These are phyloP conservation scores for Lepidium africanum DNA, from an alignment of 345 rosid genomes.

Conservation along the genomic window DNA sequence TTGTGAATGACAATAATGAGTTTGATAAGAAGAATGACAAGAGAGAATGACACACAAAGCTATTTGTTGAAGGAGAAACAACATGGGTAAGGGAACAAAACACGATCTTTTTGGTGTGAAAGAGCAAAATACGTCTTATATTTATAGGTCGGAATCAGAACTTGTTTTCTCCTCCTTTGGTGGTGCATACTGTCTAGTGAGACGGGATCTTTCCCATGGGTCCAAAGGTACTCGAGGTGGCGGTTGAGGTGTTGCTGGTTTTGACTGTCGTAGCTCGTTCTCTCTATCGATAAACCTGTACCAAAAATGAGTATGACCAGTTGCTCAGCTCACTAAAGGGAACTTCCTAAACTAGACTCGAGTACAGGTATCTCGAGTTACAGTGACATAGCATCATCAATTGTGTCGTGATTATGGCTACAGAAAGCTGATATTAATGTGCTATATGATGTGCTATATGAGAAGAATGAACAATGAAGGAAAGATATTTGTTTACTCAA, in stretches of 20 bases:
- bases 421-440: background rate
- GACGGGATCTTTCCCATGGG: slow-evolving; percentile 81
- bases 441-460: no score
- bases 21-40: background rate
- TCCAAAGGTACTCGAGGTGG: slow-evolving; percentile 59
- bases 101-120: background rate
- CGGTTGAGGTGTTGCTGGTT: slow-evolving; percentile 64
- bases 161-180: slow-evolving; percentile 59
- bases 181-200: slow-evolving; percentile 65
- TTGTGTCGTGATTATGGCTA: background rate
- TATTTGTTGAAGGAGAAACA: background rate
- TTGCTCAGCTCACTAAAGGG: background rate
- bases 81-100: background rate
- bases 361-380: no score
- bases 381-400: background rate
- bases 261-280: slow-evolving; percentile 82
- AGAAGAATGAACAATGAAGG: background rate
- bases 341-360: background rate
- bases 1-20: background rate
- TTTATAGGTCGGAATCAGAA: slow-evolving; percentile 42
- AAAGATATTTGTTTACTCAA: slow-evolving; percentile 45
- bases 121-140: background rate
- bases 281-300: slow-evolving; percentile 84
- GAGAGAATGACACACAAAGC: slow-evolving; percentile 2
- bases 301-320: background rate